A percentile compares a stretch with the other conserved stretches of the same genome.
phyloP scores from a whole-genome alignment of 1,284 basidiomycete species.

The Fomes fomentarius region DNA sequence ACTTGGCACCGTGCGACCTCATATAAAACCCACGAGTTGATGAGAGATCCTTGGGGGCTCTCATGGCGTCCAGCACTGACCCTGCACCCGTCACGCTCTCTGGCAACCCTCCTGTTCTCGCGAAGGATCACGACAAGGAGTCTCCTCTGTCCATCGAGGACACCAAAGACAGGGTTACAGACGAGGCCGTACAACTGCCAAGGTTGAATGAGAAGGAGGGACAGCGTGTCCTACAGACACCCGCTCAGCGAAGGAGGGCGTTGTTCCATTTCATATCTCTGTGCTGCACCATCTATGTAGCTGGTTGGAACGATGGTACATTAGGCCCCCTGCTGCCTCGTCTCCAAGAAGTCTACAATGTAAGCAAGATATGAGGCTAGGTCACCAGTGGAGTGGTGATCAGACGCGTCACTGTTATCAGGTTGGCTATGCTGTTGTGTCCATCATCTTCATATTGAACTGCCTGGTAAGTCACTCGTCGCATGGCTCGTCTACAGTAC shows the following conservation, averaged over 20 bases:
- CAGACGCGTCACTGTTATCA: conserved; percentile 16
- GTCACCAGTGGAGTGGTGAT: not conserved
- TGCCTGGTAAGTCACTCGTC: conserved; percentile 43
- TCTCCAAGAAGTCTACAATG: conserved; percentile 55
- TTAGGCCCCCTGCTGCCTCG: conserved; percentile 64
- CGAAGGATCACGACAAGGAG: not conserved
- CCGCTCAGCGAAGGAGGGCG: conserved; percentile 19
- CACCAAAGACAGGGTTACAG: not conserved
- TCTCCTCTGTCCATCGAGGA: not conserved
- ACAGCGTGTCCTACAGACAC: not conserved
- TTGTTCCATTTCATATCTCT: conserved; percentile 43
- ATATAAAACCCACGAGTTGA: not conserved
- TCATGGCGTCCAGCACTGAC: not conserved
- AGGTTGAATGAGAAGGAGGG: not conserved
- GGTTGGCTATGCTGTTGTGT: conserved; percentile 49
- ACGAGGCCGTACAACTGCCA: not conserved
- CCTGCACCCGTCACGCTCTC: not conserved
- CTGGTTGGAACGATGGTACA: conserved; percentile 66
- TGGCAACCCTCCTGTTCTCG: too few species aligned
- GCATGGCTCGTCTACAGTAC: not conserved
- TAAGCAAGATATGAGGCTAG: conserved; percentile 25
- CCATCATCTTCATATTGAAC: conserved; percentile 58
- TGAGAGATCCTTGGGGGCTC: too few species aligned
- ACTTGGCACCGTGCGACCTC: not conserved
- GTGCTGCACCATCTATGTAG: conserved; percentile 46